These are phyloP conservation scores for Kitagawia praeruptora DNA, from an alignment of 129 eudicot species.

Conservation along the genomic window DNA sequence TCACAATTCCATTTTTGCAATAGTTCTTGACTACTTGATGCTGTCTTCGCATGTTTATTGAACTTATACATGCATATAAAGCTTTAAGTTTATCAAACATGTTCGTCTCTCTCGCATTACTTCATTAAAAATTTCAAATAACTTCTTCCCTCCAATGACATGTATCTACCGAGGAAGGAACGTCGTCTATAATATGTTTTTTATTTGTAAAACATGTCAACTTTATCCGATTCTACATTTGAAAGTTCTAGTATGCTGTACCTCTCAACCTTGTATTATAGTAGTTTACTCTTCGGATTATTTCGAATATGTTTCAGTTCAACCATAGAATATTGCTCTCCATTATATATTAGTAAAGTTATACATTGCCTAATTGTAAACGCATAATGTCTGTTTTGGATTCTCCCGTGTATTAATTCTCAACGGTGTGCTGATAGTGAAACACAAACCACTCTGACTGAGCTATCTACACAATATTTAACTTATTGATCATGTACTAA, in stretches of 20 bases:
- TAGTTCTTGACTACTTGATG: not conserved
- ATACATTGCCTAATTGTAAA: constrained; percentile 1
- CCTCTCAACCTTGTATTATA: not conserved
- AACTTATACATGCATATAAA: not conserved
- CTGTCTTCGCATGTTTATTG: not conserved
- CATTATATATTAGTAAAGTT: not conserved
- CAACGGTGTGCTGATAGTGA: constrained; percentile 1
- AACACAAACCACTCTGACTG: constrained; percentile 10
- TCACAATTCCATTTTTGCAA: not conserved
- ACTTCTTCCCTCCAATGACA: constrained; percentile 2
- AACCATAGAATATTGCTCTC: not conserved
- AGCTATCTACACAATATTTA: not conserved
- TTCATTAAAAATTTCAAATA: not conserved
- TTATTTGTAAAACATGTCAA: not conserved
- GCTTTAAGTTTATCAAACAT: not conserved
- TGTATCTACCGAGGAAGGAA: not conserved
- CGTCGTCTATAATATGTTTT: not conserved
- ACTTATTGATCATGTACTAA: too few species aligned
- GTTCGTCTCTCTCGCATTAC: not conserved
- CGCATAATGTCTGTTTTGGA: constrained; percentile 5
- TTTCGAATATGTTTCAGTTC: not conserved
- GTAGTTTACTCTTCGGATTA: not conserved
- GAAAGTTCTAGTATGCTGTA: not conserved
- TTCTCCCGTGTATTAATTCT: not conserved
- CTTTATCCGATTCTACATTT: not conserved